Evolutionary conservation across 2,329 filamentous ascomycete species (phyloP), one percentile per base, ranked within the genome.

Genomic region (Exophiala viscosa): DNA sequence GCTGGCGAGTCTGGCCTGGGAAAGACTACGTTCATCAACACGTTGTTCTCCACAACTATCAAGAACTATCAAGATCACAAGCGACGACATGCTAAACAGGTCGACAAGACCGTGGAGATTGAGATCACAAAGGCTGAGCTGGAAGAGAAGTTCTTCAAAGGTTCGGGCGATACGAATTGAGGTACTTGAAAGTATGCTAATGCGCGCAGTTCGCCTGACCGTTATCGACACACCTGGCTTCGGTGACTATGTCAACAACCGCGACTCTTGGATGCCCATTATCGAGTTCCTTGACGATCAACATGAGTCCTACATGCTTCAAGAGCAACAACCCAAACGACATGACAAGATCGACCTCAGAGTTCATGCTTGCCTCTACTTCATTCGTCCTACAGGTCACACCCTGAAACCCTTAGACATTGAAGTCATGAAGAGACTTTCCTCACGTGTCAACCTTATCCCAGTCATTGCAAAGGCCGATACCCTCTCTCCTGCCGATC

Each of bases 21-120:
- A 80, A 99, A 99, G 84, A 99, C 95, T 20, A 99, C 93, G 67
- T 99, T 99, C 78, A 97, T 99, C 85, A 99, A 99, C 85, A 99
- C 93, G 55, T 86, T 99, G 57, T 99, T 99, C 83, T 99, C 93
- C 60, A 99, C 95, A 63, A 99, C 93, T 67, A 99, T 99, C 84
- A 99, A 99, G 83, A 99, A 97, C 83, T 99, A 99, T 75, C 93
- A 93, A 82, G 93, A 99, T 76, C 92, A 99, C 84, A 96, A 96
- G 83, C 88, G 90, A 76, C 89, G 93, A 70, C 93, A 99, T 76
- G 89, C 93, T 77, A 99, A 99, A 85, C 93, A 99, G 80, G 84
- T 97, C 65, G 93, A 99, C 80, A 97, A 97, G 84, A 99, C 93
- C 9, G 93, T 99, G 62, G 95, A 99, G 20, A 99, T 99, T 66